These are phyloP conservation scores for Cryptococcus sp. DNA, from an alignment of 1,284 basidiomycete genomes.

Conservation along the genomic window DNA sequence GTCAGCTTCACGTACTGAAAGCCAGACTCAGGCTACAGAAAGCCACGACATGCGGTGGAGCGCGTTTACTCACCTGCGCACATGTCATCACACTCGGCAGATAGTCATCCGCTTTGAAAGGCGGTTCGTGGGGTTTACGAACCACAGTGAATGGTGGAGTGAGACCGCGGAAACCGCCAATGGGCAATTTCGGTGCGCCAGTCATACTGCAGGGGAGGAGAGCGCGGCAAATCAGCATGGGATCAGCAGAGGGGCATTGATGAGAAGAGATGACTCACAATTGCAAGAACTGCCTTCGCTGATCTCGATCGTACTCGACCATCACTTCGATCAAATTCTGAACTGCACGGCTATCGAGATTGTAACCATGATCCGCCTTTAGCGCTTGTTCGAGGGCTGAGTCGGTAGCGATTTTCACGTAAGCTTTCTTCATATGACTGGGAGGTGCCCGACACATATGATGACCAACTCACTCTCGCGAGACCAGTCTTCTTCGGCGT, in stretches of 20 bases:
- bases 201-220: slow-evolving; percentile 63
- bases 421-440: too few relatives aligned
- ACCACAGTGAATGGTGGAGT: slow-evolving; percentile 95
- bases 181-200: slow-evolving; percentile 89
- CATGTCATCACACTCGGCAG: slow-evolving; percentile 99
- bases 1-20: slow-evolving; percentile 3
- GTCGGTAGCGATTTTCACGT: background rate
- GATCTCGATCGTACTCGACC: slow-evolving; percentile 70
- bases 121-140: slow-evolving; percentile 90
- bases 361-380: slow-evolving; percentile 98
- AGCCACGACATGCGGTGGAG: background rate
- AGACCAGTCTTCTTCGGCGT: slow-evolving; percentile 93
- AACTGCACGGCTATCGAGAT: slow-evolving; percentile 87
- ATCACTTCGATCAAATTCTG: slow-evolving; percentile 85
- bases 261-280: slow-evolving; percentile 57
- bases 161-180: slow-evolving; percentile 93
- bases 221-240: background rate
- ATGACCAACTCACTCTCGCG: slow-evolving; percentile 68
- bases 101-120: slow-evolving; percentile 88
- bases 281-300: slow-evolving; percentile 86
- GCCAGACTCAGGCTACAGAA: background rate
- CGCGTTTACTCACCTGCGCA: slow-evolving; percentile 64
- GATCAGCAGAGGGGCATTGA: background rate
- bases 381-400: slow-evolving; percentile 82
- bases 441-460: background rate